Base-by-base conservation (phyloP, 768 basidiomycete species). In the Lentinus tigrinus region DNA sequence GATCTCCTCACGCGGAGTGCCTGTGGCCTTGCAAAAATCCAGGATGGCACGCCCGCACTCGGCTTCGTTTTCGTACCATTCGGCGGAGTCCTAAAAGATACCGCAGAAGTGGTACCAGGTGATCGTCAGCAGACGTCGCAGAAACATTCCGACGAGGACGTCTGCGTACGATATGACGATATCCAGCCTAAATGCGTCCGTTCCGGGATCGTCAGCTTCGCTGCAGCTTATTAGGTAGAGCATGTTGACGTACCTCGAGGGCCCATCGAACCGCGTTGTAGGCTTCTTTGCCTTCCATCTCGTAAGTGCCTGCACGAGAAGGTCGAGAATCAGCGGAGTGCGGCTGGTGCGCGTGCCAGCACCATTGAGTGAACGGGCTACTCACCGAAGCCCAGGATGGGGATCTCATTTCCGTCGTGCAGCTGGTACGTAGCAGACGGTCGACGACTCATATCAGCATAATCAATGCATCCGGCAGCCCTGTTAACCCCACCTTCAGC, bases 31-130 rank as follows among this genome's bases (percentile, higher is more conserved):
- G 69, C 81, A 79, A 65, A 83, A 87, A 61, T 81, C 79, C 55
- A 72, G 72, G 65, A 91, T 83, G 27, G 85, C 87, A 24, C 75
- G 70, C 4, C 88, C 87, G 55, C 81, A 83, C 61, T 86, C 82
- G 47, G 69, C 72, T 68, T 91, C 89, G 72, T 90, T 89, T 67
- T 87, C 85, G 67, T 81, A 80, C 78, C 78, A 80, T 60, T 75
- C 78, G 38, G 79, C 76, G 16, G 76, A 79, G 69, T 80, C 78
- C 78, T 81, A 58, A 23, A 34, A 23, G 37, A 34, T 7, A 47
- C 31, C 43, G 9, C 13, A 23, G 43, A 34, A 8, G 16, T 19
- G 42, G 24, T 37, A 10, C 37, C 54, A 60, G 31, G 31, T 31
- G 31, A 60, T 63, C 13, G 19, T 51, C 28, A 47, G 10, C 13